These are phyloP conservation scores for Ophiosphaerella narmari DNA, from an alignment of 2,329 filamentous ascomycete species.

Conservation along the genomic window DNA sequence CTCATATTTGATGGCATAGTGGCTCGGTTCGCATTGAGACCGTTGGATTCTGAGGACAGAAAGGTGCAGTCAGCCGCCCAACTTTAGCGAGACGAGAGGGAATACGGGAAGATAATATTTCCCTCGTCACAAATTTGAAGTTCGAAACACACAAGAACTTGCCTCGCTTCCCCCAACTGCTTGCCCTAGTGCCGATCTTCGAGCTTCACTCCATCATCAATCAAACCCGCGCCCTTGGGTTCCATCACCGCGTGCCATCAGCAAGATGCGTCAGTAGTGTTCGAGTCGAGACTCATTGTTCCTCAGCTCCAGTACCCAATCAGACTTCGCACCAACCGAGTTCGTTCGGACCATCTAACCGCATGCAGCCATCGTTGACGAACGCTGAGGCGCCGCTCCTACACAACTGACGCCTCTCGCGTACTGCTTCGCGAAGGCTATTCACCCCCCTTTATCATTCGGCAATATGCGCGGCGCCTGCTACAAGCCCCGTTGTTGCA, in stretches of 20 bases:
- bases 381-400: constrained; percentile 27
- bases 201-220: constrained; percentile 13
- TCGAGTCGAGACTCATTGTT: constrained; percentile 8
- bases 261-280: constrained; percentile 14
- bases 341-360: constrained; percentile 25
- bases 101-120: too few relatives aligned
- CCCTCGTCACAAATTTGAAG: not conserved
- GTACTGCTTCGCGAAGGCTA: constrained; percentile 14
- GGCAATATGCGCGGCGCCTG: constrained; percentile 16
- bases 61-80: too few relatives aligned
- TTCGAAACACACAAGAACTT: constrained; percentile 7
- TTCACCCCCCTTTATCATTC: constrained; percentile 13
- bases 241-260: constrained; percentile 34
- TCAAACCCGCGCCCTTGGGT: constrained; percentile 21
- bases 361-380: constrained; percentile 35
- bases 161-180: constrained; percentile 21
- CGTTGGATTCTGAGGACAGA: too few relatives aligned
- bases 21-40: too few relatives aligned
- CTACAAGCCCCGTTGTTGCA: constrained; percentile 20
- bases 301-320: constrained; percentile 29
- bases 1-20: too few relatives aligned
- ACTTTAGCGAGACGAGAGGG: too few relatives aligned
- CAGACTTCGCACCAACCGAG: constrained; percentile 25
- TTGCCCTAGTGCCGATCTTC: constrained; percentile 19
- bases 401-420: constrained; percentile 31